Conservation (phyloP, 2,329 filamentous ascomycete genomes). For the Beauveria sp. region DNA sequence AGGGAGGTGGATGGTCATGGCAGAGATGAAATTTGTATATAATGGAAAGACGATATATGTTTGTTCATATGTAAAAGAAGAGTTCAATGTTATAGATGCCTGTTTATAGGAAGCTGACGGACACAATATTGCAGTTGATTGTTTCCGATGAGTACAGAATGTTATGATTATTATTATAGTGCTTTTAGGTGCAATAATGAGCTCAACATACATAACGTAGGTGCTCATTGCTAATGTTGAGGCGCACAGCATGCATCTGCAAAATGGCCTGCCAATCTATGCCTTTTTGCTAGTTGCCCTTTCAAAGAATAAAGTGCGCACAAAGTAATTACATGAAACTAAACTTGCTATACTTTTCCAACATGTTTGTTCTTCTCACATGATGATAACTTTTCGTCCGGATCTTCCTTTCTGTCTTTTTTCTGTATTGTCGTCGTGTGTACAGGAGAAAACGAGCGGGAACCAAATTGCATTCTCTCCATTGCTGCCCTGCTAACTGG, state of each 20-base stretch:
- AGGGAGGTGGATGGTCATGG: neutral
- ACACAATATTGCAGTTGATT: too few species aligned
- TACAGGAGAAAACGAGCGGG: neutral
- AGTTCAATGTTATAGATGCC: too few species aligned
- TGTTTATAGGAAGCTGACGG: too few species aligned
- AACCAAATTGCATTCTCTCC: neutral
- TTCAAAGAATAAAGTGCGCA: neutral
- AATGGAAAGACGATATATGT: neutral
- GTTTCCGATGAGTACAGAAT: too few species aligned
- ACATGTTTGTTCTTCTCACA: neutral
- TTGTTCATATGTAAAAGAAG: neutral
- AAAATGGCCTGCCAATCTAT: neutral
- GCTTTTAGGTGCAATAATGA: too few species aligned
- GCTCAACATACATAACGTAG: neutral
- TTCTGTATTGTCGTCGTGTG: neutral
- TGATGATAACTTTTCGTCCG: neutral
- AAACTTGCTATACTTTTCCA: conserved; percentile 4
- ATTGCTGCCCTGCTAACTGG: neutral
- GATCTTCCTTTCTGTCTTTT: neutral
- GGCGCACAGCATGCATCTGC: neutral
- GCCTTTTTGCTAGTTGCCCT: neutral
- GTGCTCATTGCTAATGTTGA: neutral
- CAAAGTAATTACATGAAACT: neutral
- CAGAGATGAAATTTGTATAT: neutral
- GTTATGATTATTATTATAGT: too few species aligned